Evolutionary conservation across 371 early-diverging fungal species (phyloP).

Genomic region (Batkoa obscura): DNA sequence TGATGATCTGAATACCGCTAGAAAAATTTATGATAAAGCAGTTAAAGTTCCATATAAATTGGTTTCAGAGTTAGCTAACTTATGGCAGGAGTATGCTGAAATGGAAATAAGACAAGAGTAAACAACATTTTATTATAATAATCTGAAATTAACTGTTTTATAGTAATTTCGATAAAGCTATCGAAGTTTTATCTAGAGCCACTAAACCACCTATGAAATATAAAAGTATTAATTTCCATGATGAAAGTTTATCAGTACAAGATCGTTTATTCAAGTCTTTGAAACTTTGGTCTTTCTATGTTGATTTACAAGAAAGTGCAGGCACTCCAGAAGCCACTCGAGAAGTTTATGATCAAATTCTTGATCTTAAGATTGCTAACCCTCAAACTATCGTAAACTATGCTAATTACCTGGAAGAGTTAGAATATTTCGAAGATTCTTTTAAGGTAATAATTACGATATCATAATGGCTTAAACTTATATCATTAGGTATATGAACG

Average conservation of each 20-base stretch:
- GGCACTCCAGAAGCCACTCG: conserved; percentile 68
- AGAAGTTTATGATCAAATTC: conserved; percentile 74
- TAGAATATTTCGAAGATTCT: conserved; percentile 80
- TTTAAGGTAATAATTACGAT: conserved; percentile 46
- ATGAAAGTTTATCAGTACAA: conserved; percentile 50
- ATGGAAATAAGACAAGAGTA: conserved; percentile 64
- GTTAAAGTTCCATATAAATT: conserved; percentile 52
- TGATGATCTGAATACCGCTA: conserved; percentile 38
- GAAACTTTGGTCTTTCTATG: conserved; percentile 82
- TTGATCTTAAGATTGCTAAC: conserved; percentile 86
- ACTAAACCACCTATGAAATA: conserved; percentile 37
- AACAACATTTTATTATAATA: conserved; percentile 2
- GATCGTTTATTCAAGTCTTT: conserved; percentile 75
- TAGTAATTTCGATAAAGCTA: conserved; percentile 32
- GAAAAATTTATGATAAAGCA: conserved; percentile 71
- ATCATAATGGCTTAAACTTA: not conserved
- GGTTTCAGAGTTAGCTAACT: conserved; percentile 69
- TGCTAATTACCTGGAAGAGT: conserved; percentile 73
- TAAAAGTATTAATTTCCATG: conserved; percentile 26
- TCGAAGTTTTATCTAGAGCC: conserved; percentile 58
- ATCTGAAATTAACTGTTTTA: not conserved
- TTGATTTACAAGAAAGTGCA: conserved; percentile 86
- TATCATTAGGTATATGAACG: conserved; percentile 69
- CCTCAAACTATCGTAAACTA: conserved; percentile 90
- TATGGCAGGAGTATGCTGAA: conserved; percentile 89